Conservation (phyloP, 495 filamentous ascomycete genomes). For the Daldinia bambusicola region DNA sequence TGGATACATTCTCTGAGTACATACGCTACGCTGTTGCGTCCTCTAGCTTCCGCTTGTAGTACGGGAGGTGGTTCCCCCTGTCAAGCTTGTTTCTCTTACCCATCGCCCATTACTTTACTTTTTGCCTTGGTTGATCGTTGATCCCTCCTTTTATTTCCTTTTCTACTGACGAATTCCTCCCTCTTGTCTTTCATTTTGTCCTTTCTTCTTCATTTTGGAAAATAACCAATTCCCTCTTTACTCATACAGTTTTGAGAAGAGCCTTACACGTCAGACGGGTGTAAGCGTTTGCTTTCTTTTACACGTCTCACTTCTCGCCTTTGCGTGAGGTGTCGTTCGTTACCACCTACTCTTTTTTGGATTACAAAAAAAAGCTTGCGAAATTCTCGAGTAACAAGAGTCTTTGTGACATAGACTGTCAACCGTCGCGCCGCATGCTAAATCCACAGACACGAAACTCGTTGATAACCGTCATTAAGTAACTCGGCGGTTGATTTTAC, state of each 20-base stretch:
- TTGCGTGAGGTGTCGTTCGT: slow-evolving; percentile 42
- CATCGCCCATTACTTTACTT: slow-evolving; percentile 22
- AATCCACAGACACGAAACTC: slow-evolving; percentile 37
- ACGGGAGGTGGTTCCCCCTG: slow-evolving; percentile 39
- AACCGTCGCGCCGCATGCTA: slow-evolving; percentile 43
- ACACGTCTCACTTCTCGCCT: slow-evolving; percentile 27
- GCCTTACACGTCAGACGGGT: slow-evolving; percentile 36
- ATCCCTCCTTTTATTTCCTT: slow-evolving; percentile 34
- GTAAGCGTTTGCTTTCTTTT: slow-evolving; percentile 30
- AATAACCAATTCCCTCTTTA: slow-evolving; percentile 36
- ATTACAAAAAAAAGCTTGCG: slow-evolving; percentile 23
- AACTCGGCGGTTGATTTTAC: slow-evolving; percentile 12
- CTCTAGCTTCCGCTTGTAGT: slow-evolving; percentile 42
- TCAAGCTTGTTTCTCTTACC: slow-evolving; percentile 41
- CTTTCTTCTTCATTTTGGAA: slow-evolving; percentile 34
- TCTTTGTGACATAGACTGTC: slow-evolving; percentile 40
- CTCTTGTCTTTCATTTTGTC: slow-evolving; percentile 39
- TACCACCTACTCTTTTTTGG: slow-evolving; percentile 28
- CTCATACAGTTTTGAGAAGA: slow-evolving; percentile 19
- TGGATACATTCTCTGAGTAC: slow-evolving; percentile 8
- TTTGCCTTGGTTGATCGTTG: slow-evolving; percentile 32
- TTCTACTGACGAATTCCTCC: slow-evolving; percentile 41
- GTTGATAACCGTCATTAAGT: slow-evolving; percentile 45
- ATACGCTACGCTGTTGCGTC: slow-evolving; percentile 19
- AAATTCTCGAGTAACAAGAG: slow-evolving; percentile 24